Base-by-base conservation (phyloP, 345 rosid species). In the Passiflora organensis region DNA sequence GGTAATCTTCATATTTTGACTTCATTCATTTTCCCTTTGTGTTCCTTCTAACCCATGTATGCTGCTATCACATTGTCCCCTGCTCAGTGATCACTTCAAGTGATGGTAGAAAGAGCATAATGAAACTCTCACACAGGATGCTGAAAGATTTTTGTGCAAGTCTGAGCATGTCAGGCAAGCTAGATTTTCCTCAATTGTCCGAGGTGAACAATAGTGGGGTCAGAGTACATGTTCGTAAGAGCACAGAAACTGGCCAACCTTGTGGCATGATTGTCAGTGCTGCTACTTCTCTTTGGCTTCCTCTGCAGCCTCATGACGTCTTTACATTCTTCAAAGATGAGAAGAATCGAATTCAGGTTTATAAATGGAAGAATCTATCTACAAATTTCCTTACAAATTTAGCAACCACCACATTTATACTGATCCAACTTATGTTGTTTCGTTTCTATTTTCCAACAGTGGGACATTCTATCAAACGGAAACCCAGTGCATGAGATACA, bases 41-140 rank as follows among this genome's bases (percentile, higher is more conserved):
- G 2, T 16, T 14, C 21, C 36, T 5, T 8, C 10, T 10, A 16
- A 16, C 22, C 32, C 10, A 21, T 13, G 11, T 6, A 9, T 12
- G 6, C 2, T 6, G 11, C 45, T n/a, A 11, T 14, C 19, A 42
- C 19, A 51, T 43, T 13, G 16, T 39, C 1, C 15, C 18, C 58
- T 41, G 24, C n/a, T 42, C 61, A 76, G 85, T 43, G 32, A 50
- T 76, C 39, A 8, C 49, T 18, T 44, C 52, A 41, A 1, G 25
- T 5, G 66, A 75, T 55, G 82, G 81, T 28, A 76, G 67, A 55
- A 78, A 55, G 50, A 69, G 75, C 65, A 51, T 80, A 5, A 68
- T 83, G 83, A 75, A 76, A 61, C 73, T 91, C n/a, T 64, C 78
- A 1, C 77, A 79, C 11, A 79, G 95, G 67, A 85, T 91, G 91